Evolutionary conservation across 495 filamentous ascomycete species (phyloP).

Genomic region (Penicillium daleae): DNA sequence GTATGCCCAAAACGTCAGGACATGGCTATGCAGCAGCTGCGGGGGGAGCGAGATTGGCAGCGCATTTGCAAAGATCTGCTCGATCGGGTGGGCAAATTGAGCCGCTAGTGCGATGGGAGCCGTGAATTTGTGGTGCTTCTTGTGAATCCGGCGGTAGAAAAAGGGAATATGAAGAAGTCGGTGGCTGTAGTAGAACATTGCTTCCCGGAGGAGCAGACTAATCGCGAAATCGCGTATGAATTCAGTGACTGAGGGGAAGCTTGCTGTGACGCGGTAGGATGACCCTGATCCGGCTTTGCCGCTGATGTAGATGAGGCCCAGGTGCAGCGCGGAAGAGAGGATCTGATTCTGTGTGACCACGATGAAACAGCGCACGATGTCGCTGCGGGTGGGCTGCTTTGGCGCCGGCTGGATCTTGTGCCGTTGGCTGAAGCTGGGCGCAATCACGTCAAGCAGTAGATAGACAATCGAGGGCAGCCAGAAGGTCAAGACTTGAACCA

Average conservation of each 20-base stretch:
- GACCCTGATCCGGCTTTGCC: slow-evolving; percentile 20
- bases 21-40: slow-evolving; percentile 48
- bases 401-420: slow-evolving; percentile 61
- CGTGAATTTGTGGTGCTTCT: slow-evolving; percentile 60
- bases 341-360: slow-evolving; percentile 54
- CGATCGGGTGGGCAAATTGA: slow-evolving; percentile 62
- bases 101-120: slow-evolving; percentile 61
- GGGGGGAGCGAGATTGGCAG: slow-evolving; percentile 57
- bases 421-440: slow-evolving; percentile 50
- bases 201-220: slow-evolving; percentile 53
- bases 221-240: slow-evolving; percentile 48
- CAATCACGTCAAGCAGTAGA: slow-evolving; percentile 43
- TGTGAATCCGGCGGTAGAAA: slow-evolving; percentile 58
- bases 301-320: slow-evolving; percentile 32
- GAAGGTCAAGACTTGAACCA: slow-evolving; percentile 53
- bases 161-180: slow-evolving; percentile 54
- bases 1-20: slow-evolving; percentile 57
- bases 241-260: slow-evolving; percentile 38
- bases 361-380: slow-evolving; percentile 49
- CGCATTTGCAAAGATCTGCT: slow-evolving; percentile 58
- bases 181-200: slow-evolving; percentile 61
- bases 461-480: slow-evolving; percentile 54
- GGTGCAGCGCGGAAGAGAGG: slow-evolving; percentile 42
- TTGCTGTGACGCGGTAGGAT: slow-evolving; percentile 38
- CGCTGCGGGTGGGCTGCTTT: slow-evolving; percentile 50